Conservation (phyloP, 805 yeast species). For the Wickerhamomyces alni region DNA sequence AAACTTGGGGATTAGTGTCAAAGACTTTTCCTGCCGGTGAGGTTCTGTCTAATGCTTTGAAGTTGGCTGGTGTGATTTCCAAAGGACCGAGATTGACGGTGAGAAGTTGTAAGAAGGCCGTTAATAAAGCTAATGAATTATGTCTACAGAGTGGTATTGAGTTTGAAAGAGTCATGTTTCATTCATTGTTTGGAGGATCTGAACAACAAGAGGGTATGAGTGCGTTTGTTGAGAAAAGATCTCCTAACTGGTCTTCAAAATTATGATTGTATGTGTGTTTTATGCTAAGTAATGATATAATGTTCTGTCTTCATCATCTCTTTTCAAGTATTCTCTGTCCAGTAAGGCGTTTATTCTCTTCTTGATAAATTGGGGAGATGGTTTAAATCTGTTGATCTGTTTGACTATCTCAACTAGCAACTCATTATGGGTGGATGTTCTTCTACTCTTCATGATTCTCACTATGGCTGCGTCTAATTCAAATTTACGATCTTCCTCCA, state of each 20-base stretch:
- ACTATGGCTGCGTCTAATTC: conserved; percentile 84
- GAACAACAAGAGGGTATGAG: conserved; percentile 47
- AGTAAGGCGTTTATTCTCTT: conserved; percentile 67
- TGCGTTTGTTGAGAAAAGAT: conserved; percentile 43
- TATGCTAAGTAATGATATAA: conserved; percentile 66
- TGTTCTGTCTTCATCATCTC: conserved; percentile 56
- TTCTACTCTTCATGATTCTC: conserved; percentile 77
- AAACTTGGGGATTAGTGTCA: conserved; percentile 43
- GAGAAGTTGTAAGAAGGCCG: conserved; percentile 40
- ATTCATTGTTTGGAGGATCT: conserved; percentile 36
- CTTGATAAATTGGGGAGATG: conserved; percentile 62
- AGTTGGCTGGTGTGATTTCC: conserved; percentile 38
- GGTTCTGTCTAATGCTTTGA: conserved; percentile 36
- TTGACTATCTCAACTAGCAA: conserved; percentile 60
- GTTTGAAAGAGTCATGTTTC: conserved; percentile 39
- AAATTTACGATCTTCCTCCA: conserved; percentile 57
- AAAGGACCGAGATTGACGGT: conserved; percentile 36
- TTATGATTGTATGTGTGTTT: conserved; percentile 6
- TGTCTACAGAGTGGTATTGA: conserved; percentile 32
- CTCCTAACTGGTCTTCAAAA: conserved; percentile 24
- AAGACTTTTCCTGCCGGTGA: conserved; percentile 31
- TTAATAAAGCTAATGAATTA: conserved; percentile 33
- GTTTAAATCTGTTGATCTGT: conserved; percentile 62
- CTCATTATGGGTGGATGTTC: conserved; percentile 53
- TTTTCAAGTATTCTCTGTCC: conserved; percentile 74